phyloP scores from a whole-genome alignment of 331 rosid genomes.

The Acacia concinna region DNA sequence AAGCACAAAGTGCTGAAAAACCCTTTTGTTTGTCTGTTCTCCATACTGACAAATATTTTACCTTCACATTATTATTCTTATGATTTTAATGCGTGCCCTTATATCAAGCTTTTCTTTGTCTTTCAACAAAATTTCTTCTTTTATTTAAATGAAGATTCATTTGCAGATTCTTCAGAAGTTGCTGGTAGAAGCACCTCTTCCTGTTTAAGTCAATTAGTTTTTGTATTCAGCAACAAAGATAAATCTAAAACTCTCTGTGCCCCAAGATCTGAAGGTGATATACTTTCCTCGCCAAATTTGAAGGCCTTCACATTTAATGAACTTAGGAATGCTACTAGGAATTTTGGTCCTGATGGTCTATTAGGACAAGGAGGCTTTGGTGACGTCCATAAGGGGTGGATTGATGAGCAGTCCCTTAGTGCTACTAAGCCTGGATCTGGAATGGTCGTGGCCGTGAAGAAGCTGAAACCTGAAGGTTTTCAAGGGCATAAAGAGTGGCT shows the following conservation, averaged over 20 bases:
- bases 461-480: conserved; percentile 54
- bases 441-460: conserved; percentile 52
- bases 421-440: conserved; percentile 46
- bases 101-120: neutral
- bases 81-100: neutral
- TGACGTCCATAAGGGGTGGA: conserved; percentile 52
- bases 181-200: conserved; percentile 30
- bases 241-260: conserved; percentile 35
- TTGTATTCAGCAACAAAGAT: conserved; percentile 9
- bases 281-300: conserved; percentile 48
- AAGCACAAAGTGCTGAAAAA: neutral
- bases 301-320: conserved; percentile 53
- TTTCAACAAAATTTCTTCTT: neutral
- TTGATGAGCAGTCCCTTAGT: conserved; percentile 42
- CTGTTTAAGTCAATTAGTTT: conserved; percentile 16
- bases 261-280: conserved; percentile 49
- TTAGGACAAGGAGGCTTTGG: conserved; percentile 62
- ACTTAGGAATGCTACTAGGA: conserved; percentile 48
- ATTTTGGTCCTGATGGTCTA: conserved; percentile 46
- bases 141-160: neutral
- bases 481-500: conserved; percentile 67
- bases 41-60: neutral
- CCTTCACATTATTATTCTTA: neutral
- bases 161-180: conserved; percentile 38
- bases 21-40: neutral